Percentiles rank a stretch among this genome's conserved stretches.
Evolutionary conservation across 2,329 filamentous ascomycete species (phyloP).

Genomic region (Pseudogymnoascus sp.): DNA sequence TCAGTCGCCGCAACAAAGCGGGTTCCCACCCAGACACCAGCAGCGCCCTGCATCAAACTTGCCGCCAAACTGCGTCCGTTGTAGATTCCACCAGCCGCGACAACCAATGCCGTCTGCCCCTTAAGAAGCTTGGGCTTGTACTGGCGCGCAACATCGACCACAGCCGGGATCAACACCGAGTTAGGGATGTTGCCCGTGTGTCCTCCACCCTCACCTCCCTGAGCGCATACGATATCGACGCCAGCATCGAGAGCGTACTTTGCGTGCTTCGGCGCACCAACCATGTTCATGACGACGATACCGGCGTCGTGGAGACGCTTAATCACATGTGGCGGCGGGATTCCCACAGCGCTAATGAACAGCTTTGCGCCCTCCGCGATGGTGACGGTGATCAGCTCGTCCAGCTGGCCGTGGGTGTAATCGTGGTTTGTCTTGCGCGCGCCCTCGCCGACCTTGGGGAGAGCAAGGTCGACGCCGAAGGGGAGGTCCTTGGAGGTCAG

Average conservation of each 20-base stretch:
- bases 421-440: constrained; percentile 92
- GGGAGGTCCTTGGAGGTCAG: constrained; percentile 62
- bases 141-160: constrained; percentile 71
- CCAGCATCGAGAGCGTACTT: constrained; percentile 79
- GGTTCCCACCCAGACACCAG: constrained; percentile 90
- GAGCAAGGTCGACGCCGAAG: constrained; percentile 85
- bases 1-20: constrained; percentile 80
- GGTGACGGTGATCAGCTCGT: constrained; percentile 79
- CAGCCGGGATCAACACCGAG: constrained; percentile 77
- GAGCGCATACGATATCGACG: constrained; percentile 85
- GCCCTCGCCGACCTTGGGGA: constrained; percentile 77
- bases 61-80: constrained; percentile 76
- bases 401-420: constrained; percentile 83
- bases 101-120: constrained; percentile 66
- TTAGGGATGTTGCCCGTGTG: constrained; percentile 86
- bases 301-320: constrained; percentile 70
- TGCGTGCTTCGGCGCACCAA: constrained; percentile 85
- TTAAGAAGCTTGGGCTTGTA: constrained; percentile 65
- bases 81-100: constrained; percentile 82
- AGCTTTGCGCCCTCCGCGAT: constrained; percentile 76
- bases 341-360: constrained; percentile 83
- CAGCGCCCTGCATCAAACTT: constrained; percentile 78
- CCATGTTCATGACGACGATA: constrained; percentile 94
- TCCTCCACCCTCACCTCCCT: constrained; percentile 88
- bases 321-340: constrained; percentile 68